Evolutionary conservation across 805 yeast genomes (phyloP), one percentile per base, ranked within the genome.

Genomic region (Tetrapisispora fleetii): DNA sequence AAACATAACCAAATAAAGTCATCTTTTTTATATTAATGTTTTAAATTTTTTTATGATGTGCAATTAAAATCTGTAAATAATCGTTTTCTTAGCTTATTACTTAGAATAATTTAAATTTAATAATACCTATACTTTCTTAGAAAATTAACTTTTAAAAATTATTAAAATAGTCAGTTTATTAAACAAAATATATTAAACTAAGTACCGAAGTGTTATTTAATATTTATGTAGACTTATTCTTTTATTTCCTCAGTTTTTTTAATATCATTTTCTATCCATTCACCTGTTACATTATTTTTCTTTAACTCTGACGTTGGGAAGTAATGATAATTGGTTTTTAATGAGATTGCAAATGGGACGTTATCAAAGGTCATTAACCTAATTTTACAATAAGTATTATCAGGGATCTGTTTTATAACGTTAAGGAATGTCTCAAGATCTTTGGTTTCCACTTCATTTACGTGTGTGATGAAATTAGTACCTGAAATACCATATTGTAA

Each of bases 261-360:
- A 52, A 74, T 72, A 48, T 77, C 80, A 40, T 72, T 67, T 54
- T 77, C 79, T 40, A 71, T 65, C 85, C 85, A 79, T 54, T 75
- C 73, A 11, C 74, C 74, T 7, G 70, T 65, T 6, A 64, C 69
- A 2, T 54, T 55, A 46, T 76, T 72, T 57, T 76, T 79, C 55
- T 71, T 75, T 51, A 81, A 60, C 60, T 81, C 85, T 11, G 76
- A 73, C 3, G 89, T 83, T 41, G 88, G 87, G 71, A 87, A 89
- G 62, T 89, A 89, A 60, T 89, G 96, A 60, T 86, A 85, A 64
- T 86, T 87, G 1, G 95, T 86, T 67, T 87, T 86, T 56, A 89
- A 66, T 1, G 95, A 83, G 43, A 83, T 80, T 1, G 96, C 96
- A 57, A 82, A 78, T 19, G 96, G 95, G 22, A 87, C 81, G 52